Percentiles rank a stretch among this genome's conserved stretches.
Conservation (phyloP, 78 protist genomes). For the Dictyostelium brefeldianum region DNA sequence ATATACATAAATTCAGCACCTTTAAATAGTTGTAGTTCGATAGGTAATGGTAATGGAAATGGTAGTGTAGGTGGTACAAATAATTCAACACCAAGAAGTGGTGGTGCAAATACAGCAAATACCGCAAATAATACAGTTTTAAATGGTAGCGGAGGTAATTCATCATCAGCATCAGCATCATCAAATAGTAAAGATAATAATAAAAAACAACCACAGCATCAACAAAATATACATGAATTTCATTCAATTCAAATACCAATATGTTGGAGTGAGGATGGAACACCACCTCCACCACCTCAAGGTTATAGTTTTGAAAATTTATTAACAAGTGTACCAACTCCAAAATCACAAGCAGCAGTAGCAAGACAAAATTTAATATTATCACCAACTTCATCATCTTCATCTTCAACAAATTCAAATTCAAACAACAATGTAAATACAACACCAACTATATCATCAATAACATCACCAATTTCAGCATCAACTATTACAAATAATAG, state of each 20-base stretch:
- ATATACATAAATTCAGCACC: conserved; percentile 33
- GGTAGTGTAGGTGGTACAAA: background rate
- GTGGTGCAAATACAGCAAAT: background rate
- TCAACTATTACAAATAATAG: background rate
- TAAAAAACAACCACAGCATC: background rate
- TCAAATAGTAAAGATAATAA: background rate
- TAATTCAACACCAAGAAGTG: background rate
- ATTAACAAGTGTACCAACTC: conserved; percentile 21
- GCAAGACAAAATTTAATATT: background rate
- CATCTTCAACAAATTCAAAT: background rate
- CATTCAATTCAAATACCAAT: background rate
- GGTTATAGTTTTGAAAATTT: conserved; percentile 23
- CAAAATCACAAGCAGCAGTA: background rate
- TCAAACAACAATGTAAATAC: background rate
- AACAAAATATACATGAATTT: conserved; percentile 2
- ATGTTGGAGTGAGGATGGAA: background rate
- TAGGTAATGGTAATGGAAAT: background rate
- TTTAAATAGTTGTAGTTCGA: background rate
- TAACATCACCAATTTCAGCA: background rate
- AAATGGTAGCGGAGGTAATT: background rate
- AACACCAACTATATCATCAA: background rate
- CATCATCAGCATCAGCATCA: background rate
- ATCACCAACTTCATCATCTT: background rate
- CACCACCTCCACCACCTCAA: conserved; percentile 9
- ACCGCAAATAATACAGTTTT: background rate